Evolutionary conservation across 371 early-diverging fungal species (phyloP), one percentile per base, ranked within the genome.

Genomic region (Paraphysoderma sedebokerense): DNA sequence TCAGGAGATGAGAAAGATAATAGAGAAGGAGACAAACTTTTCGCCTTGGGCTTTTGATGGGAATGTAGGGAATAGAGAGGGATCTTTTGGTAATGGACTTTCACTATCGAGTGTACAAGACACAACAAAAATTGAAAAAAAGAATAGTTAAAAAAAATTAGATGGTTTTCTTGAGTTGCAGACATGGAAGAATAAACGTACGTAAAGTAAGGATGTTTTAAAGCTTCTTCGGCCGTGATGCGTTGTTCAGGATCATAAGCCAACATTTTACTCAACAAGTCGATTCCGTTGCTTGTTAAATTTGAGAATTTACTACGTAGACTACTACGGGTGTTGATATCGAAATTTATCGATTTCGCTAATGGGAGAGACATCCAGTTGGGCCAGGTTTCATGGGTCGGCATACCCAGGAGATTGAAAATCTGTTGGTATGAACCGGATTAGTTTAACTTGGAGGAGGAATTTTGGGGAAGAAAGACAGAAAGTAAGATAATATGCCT

Each of bases 1-100:
- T 15, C 26, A 39, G 9, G 13, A 5, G 33, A 15, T n/a, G 28
- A 38, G 31, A 29, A 20, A 38, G 3, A 41, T 1, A 12, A 31
- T 22, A 3, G 24, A 29, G 44, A 31, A 20, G 12, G 39, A 46
- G 19, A 20, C 19, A 12, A 17, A 47, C 53, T 60, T 54, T 50
- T 84, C 83, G 4, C 79, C 82, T 19, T 78, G 72, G 19, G 80
- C 75, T 59, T 85, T 89, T 30, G 85, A 77, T 0, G 96, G 96
- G 79, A 90, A 95, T 0, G 90, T 89, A 2, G 96, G 93, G 56
- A 95, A 92, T 62, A 93, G 62, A 24, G 81, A 74, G 1, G 93
- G 90, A 54, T 92, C 85, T 60, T 90, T 87, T 11, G 93, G 91
- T 28, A 71, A 63, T 3, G 96, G 96, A 19, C 70, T 67, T 59